Conservation (phyloP, 495 filamentous ascomycete genomes). For the Podospora didyma region DNA sequence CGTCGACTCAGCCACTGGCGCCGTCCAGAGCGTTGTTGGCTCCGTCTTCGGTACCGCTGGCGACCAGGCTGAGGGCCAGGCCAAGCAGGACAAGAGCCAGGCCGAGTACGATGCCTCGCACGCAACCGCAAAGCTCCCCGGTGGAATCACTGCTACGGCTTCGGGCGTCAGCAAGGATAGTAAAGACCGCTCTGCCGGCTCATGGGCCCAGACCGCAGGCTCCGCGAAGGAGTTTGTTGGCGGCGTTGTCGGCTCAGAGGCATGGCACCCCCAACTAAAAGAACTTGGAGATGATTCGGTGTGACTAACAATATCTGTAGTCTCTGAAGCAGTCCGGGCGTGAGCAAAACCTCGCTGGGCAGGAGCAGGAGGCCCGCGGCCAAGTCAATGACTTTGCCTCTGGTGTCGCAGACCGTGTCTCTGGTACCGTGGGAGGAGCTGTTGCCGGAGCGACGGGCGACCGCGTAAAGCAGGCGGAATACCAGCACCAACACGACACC, state of each 20-base stretch:
- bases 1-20: conserved; percentile 71
- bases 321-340: conserved; percentile 66
- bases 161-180: conserved; percentile 72
- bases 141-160: conserved; percentile 56
- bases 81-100: conserved; percentile 56
- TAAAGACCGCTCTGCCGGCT: conserved; percentile 64
- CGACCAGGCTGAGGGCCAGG: conserved; percentile 57
- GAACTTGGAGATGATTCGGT: neutral
- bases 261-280: conserved; percentile 17
- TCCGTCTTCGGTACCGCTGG: conserved; percentile 67
- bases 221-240: conserved; percentile 81
- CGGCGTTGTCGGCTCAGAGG: conserved; percentile 68
- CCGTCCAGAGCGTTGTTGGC: conserved; percentile 68
- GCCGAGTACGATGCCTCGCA: conserved; percentile 66
- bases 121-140: conserved; percentile 66
- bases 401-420: conserved; percentile 67
- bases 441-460: conserved; percentile 72
- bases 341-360: conserved; percentile 75
- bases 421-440: conserved; percentile 65
- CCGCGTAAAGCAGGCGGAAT: conserved; percentile 52
- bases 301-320: conserved; percentile 19
- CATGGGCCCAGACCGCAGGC: conserved; percentile 84
- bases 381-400: conserved; percentile 73
- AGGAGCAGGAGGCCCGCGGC: conserved; percentile 77
- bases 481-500: conserved; percentile 66